Evolutionary conservation across 148 eudicot genomes (phyloP), one percentile per base, ranked within the genome.

Genomic region (Diospyros kaki): DNA sequence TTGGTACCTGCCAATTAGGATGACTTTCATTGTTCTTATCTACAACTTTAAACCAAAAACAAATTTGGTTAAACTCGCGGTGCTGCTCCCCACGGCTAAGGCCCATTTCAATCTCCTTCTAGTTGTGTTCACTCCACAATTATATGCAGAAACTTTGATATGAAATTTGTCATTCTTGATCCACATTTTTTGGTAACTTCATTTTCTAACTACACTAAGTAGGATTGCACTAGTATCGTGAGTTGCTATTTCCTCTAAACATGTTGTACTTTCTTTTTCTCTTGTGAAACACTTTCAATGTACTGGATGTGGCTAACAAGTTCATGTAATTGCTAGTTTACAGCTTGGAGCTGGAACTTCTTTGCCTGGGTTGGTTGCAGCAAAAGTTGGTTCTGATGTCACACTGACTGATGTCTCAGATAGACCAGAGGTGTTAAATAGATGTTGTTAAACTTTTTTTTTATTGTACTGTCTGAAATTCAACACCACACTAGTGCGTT

Each of bases 291-390:
- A 43, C 56, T 44, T 42, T 14, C 7, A 14, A 4, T 10, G 1
- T 9, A 12, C 58, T 65, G 1, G 44, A 6, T 77, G 52, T 72
- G 56, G 58, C 46, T 65, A 58, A 56, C 53, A 6, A 15, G 40
- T 46, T 15, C 6, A 9, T 72, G n/a, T 40, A 48, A 39, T 51
- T 43, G 42, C 52, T 66, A 64, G 53, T 60, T 78, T 72, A 78
- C 83, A 92, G 98, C 86, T 95, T 78, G 98, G 98, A 75, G 96
- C 98, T 58, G 98, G 98, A 78, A 95, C 98, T 45, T 87, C 94
- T 6, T 83, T 95, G 83, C 98, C 98, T 61, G 98, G 98, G 18
- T 76, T 95, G 74, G 97, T 92, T 74, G 98, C 97, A n/a, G 92
- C 96, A 0, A 95, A 88, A 81, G 85, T 92, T 55, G 97, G 98